Evolutionary conservation across 192 early-diverging fungal species (phyloP).

Genomic region (Backusella psychrophila): DNA sequence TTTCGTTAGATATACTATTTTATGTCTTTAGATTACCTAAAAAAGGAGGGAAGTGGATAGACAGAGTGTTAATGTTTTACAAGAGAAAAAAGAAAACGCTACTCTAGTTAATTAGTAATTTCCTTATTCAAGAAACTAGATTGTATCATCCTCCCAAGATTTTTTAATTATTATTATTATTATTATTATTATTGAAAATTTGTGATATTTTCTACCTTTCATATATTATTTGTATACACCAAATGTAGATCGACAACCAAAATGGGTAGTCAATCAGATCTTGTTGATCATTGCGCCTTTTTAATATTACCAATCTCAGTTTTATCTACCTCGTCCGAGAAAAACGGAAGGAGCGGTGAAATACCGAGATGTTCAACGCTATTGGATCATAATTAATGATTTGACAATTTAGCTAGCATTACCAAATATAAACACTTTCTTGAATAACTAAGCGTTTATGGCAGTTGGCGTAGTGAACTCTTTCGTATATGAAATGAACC

Average conservation of each 20-base stretch:
- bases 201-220: neutral
- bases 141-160: neutral
- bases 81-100: neutral
- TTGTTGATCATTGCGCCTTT: neutral
- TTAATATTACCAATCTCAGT: neutral
- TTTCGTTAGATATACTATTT: neutral
- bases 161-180: neutral
- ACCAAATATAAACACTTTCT: neutral
- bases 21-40: neutral
- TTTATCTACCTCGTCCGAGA: neutral
- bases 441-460: neutral
- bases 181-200: neutral
- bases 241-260: neutral
- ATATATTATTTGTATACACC: neutral
- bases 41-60: neutral
- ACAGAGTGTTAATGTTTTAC: neutral
- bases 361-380: neutral
- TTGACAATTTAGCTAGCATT: neutral
- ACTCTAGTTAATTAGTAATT: neutral
- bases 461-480: neutral
- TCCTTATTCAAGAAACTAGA: neutral
- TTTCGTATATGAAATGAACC: neutral
- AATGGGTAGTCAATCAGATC: neutral
- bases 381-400: neutral
- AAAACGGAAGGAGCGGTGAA: neutral